These are phyloP conservation scores for Sporisorium exsertum DNA, from an alignment of 1,284 basidiomycete genomes.

Conservation along the genomic window DNA sequence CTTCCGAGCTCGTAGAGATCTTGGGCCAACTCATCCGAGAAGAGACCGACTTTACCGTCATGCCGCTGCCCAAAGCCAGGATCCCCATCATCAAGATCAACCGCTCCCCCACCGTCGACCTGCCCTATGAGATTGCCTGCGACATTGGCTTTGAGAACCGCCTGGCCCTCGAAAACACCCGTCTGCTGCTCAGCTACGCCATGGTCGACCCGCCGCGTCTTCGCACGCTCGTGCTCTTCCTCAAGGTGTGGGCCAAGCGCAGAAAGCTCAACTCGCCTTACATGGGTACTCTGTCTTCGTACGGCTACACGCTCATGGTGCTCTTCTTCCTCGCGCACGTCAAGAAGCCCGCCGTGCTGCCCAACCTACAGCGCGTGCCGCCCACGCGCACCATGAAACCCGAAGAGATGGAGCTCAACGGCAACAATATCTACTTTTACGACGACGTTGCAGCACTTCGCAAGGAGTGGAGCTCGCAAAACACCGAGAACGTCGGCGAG, in stretches of 20 bases:
- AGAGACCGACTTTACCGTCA: constrained; percentile 97
- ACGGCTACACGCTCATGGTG: constrained; percentile 96
- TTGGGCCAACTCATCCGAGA: constrained; percentile 91
- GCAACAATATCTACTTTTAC: constrained; percentile 80
- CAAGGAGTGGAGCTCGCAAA: constrained; percentile 91
- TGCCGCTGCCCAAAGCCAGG: constrained; percentile 92
- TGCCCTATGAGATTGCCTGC: constrained; percentile 80
- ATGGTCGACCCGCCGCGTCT: constrained; percentile 95
- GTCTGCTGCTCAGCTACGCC: constrained; percentile 94
- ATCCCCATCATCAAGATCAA: constrained; percentile 99
- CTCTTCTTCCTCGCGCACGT: constrained; percentile 97
- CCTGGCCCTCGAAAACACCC: constrained; percentile 94
- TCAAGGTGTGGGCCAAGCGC: constrained; percentile 99
- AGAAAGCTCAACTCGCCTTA: constrained; percentile 98
- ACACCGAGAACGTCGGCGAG: constrained; percentile 91
- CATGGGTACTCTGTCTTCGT: constrained; percentile 93
- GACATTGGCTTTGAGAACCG: constrained; percentile 99
- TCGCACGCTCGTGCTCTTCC: constrained; percentile 91
- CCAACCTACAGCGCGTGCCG: constrained; percentile 70
- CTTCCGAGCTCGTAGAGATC: constrained; percentile 91
- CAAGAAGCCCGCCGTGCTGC: constrained; percentile 73
- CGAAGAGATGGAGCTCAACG: constrained; percentile 81
- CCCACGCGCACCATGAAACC: constrained; percentile 56
- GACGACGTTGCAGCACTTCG: constrained; percentile 93
- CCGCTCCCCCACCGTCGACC: constrained; percentile 84